A percentile compares a stretch with the other conserved stretches of the same genome.
Conservation (phyloP, 768 basidiomycete genomes). For the Leccinum olivaceopallidum region DNA sequence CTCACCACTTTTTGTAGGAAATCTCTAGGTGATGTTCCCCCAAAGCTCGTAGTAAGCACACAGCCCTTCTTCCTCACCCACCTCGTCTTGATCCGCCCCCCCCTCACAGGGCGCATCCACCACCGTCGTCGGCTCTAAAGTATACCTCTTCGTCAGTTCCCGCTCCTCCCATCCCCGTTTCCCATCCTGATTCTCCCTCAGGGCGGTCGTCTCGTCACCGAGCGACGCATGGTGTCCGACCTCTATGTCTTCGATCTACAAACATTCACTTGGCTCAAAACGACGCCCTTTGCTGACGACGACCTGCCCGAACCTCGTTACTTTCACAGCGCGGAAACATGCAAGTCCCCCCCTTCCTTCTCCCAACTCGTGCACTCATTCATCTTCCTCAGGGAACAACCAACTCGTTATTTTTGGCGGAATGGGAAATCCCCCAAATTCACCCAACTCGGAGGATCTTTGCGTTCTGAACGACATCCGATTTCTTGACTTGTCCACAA, state of each 20-base stretch:
- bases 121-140: conserved; percentile 84
- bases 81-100: neutral
- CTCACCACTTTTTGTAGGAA: conserved; percentile 83
- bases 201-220: conserved; percentile 87
- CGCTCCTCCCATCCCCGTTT: neutral
- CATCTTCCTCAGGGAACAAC: conserved; percentile 62
- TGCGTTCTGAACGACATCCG: conserved; percentile 94
- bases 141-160: conserved; percentile 82
- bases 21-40: conserved; percentile 84
- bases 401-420: conserved; percentile 93
- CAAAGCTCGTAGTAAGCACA: conserved; percentile 75
- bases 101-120: conserved; percentile 75
- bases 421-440: conserved; percentile 81
- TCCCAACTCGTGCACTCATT: conserved; percentile 13
- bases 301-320: conserved; percentile 83
- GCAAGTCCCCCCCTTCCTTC: conserved; percentile 38
- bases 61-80: neutral
- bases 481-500: conserved; percentile 75
- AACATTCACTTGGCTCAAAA: conserved; percentile 76
- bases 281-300: conserved; percentile 61
- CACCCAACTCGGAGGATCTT: conserved; percentile 72
- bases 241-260: conserved; percentile 88
- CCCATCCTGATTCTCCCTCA: conserved; percentile 26
- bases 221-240: conserved; percentile 86
- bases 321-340: conserved; percentile 91